Evolutionary conservation across 805 yeast genomes (phyloP), one percentile per base, ranked within the genome.

Genomic region (Zygoascus ofunaensis): DNA sequence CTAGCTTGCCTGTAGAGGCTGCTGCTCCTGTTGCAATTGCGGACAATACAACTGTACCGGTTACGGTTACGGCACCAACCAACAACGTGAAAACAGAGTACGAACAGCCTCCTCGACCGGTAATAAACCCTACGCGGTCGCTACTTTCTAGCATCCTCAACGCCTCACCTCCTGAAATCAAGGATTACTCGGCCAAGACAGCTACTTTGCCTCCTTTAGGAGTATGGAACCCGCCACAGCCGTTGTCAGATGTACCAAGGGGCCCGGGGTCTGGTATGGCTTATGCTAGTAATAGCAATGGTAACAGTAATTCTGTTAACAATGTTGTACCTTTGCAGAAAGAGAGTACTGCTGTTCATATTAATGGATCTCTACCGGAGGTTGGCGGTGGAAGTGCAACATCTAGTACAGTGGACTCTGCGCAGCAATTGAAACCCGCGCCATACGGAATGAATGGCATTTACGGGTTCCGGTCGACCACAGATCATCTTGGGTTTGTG

Each of bases 51-150:
- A n/a, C n/a, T n/a, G n/a, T n/a, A n/a, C n/a, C n/a, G n/a, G n/a
- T n/a, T n/a, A n/a, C n/a, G n/a, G n/a, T n/a, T n/a, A n/a, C n/a
- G n/a, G n/a, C n/a, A n/a, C n/a, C n/a, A n/a, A n/a, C n/a, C n/a
- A n/a, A n/a, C n/a, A n/a, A n/a, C n/a, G 30, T 26, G 30, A 12
- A 26, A 35, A 14, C 23, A 40, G 22, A 10, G 23, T 34, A 7
- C n/a, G 32, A 22, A 10, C 12, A 22, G 5, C 47, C 49, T 5
- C 53, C 50, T 14, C 45, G 56, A 10, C 56, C 56, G 4, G 47
- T 51, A n/a, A 40, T 53, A 18, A 49, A 42, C 8, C 50, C 56
- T 12, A 35, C 41, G n/a, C 45, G 55, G 20, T 35, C 42, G n/a
- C 45, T 47, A 24, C 49, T 51, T 26, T 24, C 49, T 12, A 45